These are phyloP conservation scores for Yarrowia hollandica DNA, from an alignment of 805 yeast genomes.

Conservation along the genomic window DNA sequence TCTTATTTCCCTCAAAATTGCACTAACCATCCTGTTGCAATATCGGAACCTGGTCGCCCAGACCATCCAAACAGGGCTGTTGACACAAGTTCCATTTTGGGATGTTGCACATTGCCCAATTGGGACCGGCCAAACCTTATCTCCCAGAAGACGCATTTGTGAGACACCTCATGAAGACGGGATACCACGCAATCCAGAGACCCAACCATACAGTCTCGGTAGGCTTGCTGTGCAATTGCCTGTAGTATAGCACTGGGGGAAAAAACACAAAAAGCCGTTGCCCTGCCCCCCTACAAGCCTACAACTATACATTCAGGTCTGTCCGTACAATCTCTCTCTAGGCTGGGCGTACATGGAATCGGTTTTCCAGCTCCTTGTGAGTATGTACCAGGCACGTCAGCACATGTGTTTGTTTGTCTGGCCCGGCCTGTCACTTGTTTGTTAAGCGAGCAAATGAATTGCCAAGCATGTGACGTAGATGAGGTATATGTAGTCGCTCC, in stretches of 20 bases:
- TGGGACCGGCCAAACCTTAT: neutral
- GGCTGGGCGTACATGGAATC: neutral
- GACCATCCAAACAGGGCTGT: neutral
- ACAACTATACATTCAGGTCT: no score
- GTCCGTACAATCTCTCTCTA: no score
- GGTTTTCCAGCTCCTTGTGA: neutral
- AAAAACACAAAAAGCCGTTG: no score
- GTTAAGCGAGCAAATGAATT: neutral
- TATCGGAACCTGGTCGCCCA: no score
- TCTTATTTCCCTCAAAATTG: no score
- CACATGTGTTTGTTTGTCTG: neutral
- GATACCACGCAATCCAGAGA: no score
- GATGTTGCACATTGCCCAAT: conserved; percentile 15
- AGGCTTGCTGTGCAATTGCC: neutral
- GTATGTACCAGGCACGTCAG: neutral
- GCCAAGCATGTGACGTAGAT: neutral
- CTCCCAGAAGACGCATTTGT: neutral
- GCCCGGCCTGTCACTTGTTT: neutral
- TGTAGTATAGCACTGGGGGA: no score
- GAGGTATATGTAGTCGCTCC: no score
- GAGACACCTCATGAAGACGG: no score
- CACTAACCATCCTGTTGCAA: no score
- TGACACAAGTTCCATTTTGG: neutral
- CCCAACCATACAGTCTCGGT: no score
- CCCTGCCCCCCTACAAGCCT: no score